phyloP scores from a whole-genome alignment of 129 eudicot genomes.

The Centella asiatica region DNA sequence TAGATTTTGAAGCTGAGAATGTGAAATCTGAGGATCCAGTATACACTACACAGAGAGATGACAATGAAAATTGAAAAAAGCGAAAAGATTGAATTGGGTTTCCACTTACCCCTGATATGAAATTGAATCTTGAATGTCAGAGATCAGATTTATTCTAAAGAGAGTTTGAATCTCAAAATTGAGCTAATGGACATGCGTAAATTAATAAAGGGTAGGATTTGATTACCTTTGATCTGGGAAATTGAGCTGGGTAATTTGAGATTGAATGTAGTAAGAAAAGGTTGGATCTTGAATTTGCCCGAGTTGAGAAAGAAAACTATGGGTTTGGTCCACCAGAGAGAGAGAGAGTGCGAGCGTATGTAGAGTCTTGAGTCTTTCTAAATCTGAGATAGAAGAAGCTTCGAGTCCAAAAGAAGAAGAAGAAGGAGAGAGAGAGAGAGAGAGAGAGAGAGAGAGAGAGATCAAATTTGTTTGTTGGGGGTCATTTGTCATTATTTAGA shows the following conservation, averaged over 20 bases:
- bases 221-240: conserved; percentile 19
- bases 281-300: neutral
- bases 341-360: too few relatives aligned
- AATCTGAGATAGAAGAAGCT: too few relatives aligned
- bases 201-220: neutral
- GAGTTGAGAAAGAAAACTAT: too few relatives aligned
- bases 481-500: too few relatives aligned
- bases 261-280: neutral
- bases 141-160: neutral
- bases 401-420: neutral
- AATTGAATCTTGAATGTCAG: neutral
- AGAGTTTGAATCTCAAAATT: conserved; percentile 22
- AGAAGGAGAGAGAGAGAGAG: neutral
- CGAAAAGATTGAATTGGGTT: neutral
- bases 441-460: neutral
- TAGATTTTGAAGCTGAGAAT: conserved; percentile 15
- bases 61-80: neutral
- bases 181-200: conserved; percentile 8
- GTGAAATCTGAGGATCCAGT: neutral
- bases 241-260: neutral
- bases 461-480: too few relatives aligned
- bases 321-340: too few relatives aligned
- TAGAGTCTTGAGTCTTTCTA: too few relatives aligned
- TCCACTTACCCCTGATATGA: neutral
- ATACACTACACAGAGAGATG: neutral